These are phyloP conservation scores for Plasmodium chabaudi DNA, from an alignment of 169 alveolate genomes.

Conservation along the genomic window DNA sequence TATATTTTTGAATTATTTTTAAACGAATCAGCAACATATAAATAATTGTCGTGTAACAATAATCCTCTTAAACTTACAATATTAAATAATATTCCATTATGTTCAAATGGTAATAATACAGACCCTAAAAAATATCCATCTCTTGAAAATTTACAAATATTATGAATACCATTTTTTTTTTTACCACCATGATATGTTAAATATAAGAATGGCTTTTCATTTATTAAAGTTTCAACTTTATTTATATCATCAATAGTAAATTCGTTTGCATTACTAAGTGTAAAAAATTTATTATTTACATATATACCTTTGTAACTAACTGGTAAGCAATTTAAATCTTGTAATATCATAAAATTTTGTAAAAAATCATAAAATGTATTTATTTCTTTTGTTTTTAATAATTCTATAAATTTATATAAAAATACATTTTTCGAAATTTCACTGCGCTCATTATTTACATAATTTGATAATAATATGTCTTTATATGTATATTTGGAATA, in stretches of 20 bases:
- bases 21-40: conserved; percentile 71
- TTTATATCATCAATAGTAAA: conserved; percentile 13
- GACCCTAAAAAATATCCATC: conserved; percentile 76
- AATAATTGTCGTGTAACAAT: conserved; percentile 23
- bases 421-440: conserved; percentile 44
- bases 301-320: conserved; percentile 61
- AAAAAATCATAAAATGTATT: conserved; percentile 68
- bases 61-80: conserved; percentile 69
- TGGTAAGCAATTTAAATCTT: conserved; percentile 75
- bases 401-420: conserved; percentile 54
- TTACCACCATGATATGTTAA: conserved; percentile 76
- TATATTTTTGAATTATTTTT: conserved; percentile 60
- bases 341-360: conserved; percentile 63
- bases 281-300: conserved; percentile 43
- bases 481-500: conserved; percentile 70
- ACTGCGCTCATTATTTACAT: conserved; percentile 27
- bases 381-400: conserved; percentile 56
- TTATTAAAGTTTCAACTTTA: conserved; percentile 16
- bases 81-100: conserved; percentile 69
- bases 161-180: conserved; percentile 70
- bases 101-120: conserved; percentile 71
- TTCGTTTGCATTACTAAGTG: conserved; percentile 15
- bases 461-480: conserved; percentile 55
- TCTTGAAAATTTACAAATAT: conserved; percentile 73
- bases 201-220: conserved; percentile 67